These are phyloP conservation scores for Aspergillus candidus DNA, from an alignment of 2,329 filamentous ascomycete genomes.

Conservation along the genomic window DNA sequence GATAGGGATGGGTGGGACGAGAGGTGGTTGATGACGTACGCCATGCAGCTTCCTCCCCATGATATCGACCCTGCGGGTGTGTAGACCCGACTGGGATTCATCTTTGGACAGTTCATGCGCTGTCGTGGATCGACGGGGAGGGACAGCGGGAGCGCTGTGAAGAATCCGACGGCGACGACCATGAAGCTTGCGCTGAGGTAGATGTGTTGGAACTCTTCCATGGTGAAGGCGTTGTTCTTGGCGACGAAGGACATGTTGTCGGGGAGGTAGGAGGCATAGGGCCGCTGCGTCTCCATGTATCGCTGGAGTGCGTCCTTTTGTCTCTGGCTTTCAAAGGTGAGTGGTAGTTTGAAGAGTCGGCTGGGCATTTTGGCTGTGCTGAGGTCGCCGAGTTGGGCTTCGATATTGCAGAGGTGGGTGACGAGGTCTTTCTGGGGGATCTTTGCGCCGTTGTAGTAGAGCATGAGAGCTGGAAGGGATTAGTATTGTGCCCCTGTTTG, in stretches of 20 bases:
- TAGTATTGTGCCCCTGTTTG: background rate
- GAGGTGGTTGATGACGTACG: constrained; percentile 13
- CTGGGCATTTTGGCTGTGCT: constrained; percentile 38
- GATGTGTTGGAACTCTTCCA: constrained; percentile 46
- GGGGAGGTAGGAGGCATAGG: constrained; percentile 57
- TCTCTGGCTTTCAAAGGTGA: constrained; percentile 36
- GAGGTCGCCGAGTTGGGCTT: constrained; percentile 37
- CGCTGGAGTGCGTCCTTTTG: constrained; percentile 50
- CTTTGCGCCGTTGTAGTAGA: constrained; percentile 42
- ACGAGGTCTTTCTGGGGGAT: constrained; percentile 36
- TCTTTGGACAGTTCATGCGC: constrained; percentile 50
- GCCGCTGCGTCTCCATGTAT: constrained; percentile 57
- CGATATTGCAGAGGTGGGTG: constrained; percentile 30
- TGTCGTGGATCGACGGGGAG: constrained; percentile 51
- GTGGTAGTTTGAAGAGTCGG: constrained; percentile 41
- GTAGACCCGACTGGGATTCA: constrained; percentile 52
- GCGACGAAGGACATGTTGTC: constrained; percentile 56
- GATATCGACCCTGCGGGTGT: constrained; percentile 52
- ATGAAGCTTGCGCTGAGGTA: constrained; percentile 48
- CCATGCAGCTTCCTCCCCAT: constrained; percentile 52
- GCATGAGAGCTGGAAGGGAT: constrained; percentile 30
- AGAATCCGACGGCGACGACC: constrained; percentile 51
- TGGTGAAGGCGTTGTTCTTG: constrained; percentile 48
- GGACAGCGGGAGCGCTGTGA: constrained; percentile 48
- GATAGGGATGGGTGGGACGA: background rate